phyloP scores from a whole-genome alignment of 208 protist genomes.

The Acanthamoeba royreba region DNA sequence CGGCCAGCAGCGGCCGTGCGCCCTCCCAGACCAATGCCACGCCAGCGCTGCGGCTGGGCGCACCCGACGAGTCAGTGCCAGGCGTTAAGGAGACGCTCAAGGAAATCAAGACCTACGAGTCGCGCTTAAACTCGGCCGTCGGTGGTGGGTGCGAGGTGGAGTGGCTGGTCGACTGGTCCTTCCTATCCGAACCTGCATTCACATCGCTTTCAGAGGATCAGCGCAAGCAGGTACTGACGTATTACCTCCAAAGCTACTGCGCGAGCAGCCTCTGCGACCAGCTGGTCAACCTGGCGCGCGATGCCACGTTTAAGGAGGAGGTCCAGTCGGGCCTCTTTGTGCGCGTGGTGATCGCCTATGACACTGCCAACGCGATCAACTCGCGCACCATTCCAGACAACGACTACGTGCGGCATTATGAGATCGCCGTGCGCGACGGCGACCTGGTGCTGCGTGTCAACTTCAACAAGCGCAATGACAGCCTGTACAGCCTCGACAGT shows the following conservation, averaged over 20 bases:
- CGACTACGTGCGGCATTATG: background rate
- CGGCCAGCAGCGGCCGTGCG: too few relatives aligned
- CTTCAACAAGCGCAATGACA: background rate
- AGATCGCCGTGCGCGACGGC: background rate
- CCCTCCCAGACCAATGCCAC: background rate
- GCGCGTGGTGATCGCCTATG: background rate
- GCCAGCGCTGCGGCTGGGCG: background rate
- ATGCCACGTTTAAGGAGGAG: background rate
- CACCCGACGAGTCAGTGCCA: too few relatives aligned
- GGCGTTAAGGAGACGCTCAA: background rate
- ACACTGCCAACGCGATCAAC: background rate
- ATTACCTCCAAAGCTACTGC: background rate
- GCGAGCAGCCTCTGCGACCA: background rate
- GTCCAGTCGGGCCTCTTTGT: background rate
- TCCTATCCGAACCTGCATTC: background rate
- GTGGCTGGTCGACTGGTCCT: background rate
- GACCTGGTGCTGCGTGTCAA: background rate
- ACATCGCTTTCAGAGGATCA: too few relatives aligned
- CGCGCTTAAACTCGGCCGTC: background rate
- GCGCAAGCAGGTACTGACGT: background rate
- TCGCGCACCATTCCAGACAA: background rate
- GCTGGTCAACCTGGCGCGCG: background rate
- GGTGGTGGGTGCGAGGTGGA: background rate
- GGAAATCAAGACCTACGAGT: background rate
- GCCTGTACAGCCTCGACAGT: background rate